Conservation (phyloP, 169 alveolate genomes). For the Cryptosporidium ubiquitum region DNA sequence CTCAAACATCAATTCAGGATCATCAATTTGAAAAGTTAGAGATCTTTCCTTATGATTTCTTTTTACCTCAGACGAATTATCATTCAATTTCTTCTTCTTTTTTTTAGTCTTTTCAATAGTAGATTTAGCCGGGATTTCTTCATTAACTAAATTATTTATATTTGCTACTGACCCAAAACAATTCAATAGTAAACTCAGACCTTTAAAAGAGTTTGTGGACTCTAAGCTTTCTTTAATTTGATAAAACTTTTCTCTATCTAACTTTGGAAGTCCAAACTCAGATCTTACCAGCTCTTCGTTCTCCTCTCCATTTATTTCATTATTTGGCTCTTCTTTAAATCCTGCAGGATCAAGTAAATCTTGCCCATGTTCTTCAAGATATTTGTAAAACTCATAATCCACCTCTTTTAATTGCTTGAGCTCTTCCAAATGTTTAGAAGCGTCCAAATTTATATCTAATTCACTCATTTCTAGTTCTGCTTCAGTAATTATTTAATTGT, state of each 20-base stretch:
- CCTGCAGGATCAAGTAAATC: slow-evolving; percentile 45
- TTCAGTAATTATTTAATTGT: background rate
- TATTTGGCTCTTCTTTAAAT: background rate
- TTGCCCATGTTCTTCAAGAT: slow-evolving; percentile 25
- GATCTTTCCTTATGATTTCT: background rate
- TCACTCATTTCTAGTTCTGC: background rate
- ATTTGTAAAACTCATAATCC: slow-evolving; percentile 38
- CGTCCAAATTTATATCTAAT: background rate
- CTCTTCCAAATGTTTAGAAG: slow-evolving; percentile 15
- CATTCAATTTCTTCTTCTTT: background rate
- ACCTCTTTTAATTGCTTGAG: slow-evolving; percentile 36
- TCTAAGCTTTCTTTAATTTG: background rate
- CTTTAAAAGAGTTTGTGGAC: slow-evolving; percentile 1
- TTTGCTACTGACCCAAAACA: slow-evolving; percentile 60
- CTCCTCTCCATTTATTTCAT: background rate
- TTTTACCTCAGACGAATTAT: background rate
- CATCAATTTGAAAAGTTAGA: slow-evolving; percentile 38
- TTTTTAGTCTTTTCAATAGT: slow-evolving; percentile 11
- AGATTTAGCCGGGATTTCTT: background rate
- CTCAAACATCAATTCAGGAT: slow-evolving; percentile 56
- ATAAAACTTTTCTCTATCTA: background rate
- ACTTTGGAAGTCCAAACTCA: slow-evolving; percentile 8
- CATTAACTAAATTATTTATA: slow-evolving; percentile 2
- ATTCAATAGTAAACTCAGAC: background rate
- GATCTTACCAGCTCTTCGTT: background rate